Conservation (phyloP, 495 filamentous ascomycete genomes). For the Neurospora tetraspora region DNA sequence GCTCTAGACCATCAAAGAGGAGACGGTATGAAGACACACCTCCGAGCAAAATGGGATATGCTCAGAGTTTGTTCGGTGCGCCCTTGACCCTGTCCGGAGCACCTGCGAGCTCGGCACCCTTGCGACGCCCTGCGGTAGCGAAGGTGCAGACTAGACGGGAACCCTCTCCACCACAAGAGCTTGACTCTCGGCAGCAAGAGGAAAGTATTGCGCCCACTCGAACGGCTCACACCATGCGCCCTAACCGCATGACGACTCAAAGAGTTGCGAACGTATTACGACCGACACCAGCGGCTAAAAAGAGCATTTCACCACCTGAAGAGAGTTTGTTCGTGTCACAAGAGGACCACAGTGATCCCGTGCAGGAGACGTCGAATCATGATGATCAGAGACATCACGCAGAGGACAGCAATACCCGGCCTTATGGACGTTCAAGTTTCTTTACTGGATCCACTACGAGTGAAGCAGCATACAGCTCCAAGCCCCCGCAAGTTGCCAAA, state of each 20-base stretch:
- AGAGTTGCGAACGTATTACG: not conserved
- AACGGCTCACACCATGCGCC: not conserved
- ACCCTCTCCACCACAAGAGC: slow-evolving; percentile 5
- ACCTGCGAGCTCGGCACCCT: slow-evolving; percentile 26
- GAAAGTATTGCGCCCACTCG: not conserved
- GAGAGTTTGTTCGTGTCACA: not conserved
- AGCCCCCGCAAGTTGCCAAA: not conserved
- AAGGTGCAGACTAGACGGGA: not conserved
- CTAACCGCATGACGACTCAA: not conserved
- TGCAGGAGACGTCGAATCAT: not conserved
- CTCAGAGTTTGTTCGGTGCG: slow-evolving; percentile 42
- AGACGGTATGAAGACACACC: slow-evolving; percentile 25
- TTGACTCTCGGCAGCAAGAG: not conserved
- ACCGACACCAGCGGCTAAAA: not conserved
- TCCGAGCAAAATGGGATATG: slow-evolving; percentile 40
- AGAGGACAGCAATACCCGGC: not conserved
- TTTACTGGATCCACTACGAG: not conserved
- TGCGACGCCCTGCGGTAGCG: slow-evolving; percentile 9
- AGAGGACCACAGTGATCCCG: not conserved
- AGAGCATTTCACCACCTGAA: not conserved
- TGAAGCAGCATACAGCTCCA: not conserved
- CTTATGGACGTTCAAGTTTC: not conserved
- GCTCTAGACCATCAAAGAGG: slow-evolving; percentile 24
- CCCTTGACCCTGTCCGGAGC: slow-evolving; percentile 32
- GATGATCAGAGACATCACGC: not conserved